A percentile compares a stretch with the other conserved stretches of the same genome.
Evolutionary conservation across 345 rosid species (phyloP).

Genomic region (Eucalyptus marginata): DNA sequence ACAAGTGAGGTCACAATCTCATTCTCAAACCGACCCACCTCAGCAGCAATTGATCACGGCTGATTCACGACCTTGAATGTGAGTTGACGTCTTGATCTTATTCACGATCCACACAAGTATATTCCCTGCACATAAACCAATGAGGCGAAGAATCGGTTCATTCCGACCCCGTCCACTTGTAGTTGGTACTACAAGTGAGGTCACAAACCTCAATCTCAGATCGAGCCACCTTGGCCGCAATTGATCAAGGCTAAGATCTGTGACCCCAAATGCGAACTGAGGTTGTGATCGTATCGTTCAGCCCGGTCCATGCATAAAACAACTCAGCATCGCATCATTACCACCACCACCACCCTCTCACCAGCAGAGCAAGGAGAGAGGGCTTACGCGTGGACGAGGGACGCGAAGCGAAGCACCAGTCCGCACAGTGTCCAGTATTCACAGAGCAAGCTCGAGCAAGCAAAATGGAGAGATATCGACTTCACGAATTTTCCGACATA

Average conservation of each 20-base stretch:
- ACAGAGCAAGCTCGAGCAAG: too few relatives aligned
- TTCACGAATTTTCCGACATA: too few relatives aligned
- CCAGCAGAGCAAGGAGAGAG: too few relatives aligned
- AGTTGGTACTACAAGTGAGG: not conserved
- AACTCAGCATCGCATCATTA: too few relatives aligned
- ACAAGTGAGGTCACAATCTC: too few relatives aligned
- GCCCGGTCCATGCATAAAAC: not conserved
- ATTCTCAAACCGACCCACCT: not conserved
- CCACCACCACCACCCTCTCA: not conserved
- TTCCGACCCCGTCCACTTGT: too few relatives aligned
- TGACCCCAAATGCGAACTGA: not conserved
- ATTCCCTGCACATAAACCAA: not conserved
- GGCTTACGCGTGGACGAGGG: too few relatives aligned
- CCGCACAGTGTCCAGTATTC: too few relatives aligned
- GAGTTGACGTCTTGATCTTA: not conserved
- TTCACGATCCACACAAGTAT: accelerated
- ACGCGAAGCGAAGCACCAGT: too few relatives aligned
- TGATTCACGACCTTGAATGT: not conserved
- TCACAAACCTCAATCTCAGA: not conserved
- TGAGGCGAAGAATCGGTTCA: accelerated
- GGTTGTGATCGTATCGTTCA: not conserved
- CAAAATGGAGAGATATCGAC: too few relatives aligned
- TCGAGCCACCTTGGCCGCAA: accelerated
- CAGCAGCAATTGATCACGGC: not conserved
- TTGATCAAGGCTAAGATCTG: not conserved